Base-by-base conservation (phyloP, 2,329 filamentous ascomycete genomes). In the Neonectria coccinea region DNA sequence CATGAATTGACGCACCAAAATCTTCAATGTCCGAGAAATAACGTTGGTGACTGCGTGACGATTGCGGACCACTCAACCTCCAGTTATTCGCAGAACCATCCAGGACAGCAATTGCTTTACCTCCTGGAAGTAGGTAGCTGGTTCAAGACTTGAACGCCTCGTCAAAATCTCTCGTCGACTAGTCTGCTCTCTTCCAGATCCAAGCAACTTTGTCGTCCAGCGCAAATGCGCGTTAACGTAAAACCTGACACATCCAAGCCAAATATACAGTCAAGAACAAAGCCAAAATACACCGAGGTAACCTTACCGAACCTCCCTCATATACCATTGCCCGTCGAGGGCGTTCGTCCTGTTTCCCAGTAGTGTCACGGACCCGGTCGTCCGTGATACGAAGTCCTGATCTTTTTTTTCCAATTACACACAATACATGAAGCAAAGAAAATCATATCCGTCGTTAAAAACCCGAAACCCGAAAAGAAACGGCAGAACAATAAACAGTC, bases 341-440 rank as follows among this genome's bases (percentile, higher is more conserved):
- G 61, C 61, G 44, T 50, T 50, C 55, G 50, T 56, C 47, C 61
- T 59, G 51, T 64, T 59, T 55, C 44, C 61, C 51, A 33, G 36
- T 59, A 39, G 25, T 18, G 16, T 27, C 27, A 31, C n/a, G 33
- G 27, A 29, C 48, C 42, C 27, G 41, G 41, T 44, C 44, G 42
- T 39, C 41, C 55, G 44, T 44, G 54, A 55, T 36, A 56, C 53
- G 62, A 56, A 67, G 54, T 55, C 63, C 25, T 64, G 45, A 59
- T 27, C 51, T 41, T 50, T 33, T 25, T 25, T 33, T 29, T 29
- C 41, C 20, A n/a, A 25, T 18, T 53, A 20, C 48, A 45, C 16
- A n/a, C 31, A 36, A 36, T 27, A 22, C 25, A 39, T 20, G 39
- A 64, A 55, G 61, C 45, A 55, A 44, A 56, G 44, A 44, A 47